Evolutionary conservation across 768 basidiomycete genomes (phyloP), one percentile per base, ranked within the genome.

Genomic region (Pulveroboletus sp.): DNA sequence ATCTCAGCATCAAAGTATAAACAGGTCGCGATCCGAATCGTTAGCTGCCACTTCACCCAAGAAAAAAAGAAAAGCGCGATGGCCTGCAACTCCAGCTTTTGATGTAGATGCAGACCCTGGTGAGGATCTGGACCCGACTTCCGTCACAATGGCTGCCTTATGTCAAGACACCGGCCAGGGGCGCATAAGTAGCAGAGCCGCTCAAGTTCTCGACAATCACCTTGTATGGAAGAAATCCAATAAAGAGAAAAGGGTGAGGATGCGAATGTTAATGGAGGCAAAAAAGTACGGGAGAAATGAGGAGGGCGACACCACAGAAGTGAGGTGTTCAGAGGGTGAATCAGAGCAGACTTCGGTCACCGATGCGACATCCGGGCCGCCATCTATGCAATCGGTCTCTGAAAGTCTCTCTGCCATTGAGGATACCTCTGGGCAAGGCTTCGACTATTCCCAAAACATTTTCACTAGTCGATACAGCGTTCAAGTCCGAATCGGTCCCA

Each of bases 401-500:
- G 53, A 59, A 38, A 56, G 64, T 37, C 32, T 38, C 17, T 27
- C 53, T 14, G 10, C 50, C 13, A 58, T 63, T 13, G 66, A 61
- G 6, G 80, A 79, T 26, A 71, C 73, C n/a, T 77, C 73, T 28
- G 79, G 75, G 2, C 74, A 76, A 39, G 83, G 76, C 14, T 89
- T 91, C 55, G 83, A 88, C 59, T 92, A 92, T 60, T 71, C 77
- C 6, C 74, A 86, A 60, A 65, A 77, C 35, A 58, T 92, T 54
- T 67, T 81, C 8, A 78, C 81, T 1, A 89, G 84, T 62, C 81
- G 82, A 15, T 89, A 78, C 61, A 92, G 84, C 55, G 89, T 89
- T 6, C 92, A 93, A 70, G 81, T 95, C 55, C 83, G 89, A 32
- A 84, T 92, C 47, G 90, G 88, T 10, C 84, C 89, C 8, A 91